These are phyloP conservation scores for Betula pendula DNA, from an alignment of 306 rosid species.

Conservation along the genomic window DNA sequence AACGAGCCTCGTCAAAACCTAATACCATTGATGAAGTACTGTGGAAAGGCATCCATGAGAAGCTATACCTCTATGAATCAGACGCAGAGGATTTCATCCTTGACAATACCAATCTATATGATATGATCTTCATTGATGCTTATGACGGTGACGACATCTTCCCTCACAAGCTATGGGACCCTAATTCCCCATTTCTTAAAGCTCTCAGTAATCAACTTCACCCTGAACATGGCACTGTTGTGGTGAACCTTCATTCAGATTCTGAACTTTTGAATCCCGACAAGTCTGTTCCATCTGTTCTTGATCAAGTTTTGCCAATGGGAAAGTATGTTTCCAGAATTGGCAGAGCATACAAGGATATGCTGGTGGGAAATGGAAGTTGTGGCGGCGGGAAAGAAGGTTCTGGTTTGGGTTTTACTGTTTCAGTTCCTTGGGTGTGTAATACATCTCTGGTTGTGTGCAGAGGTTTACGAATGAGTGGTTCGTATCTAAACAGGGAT, in stretches of 20 bases:
- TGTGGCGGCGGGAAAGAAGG: slow-evolving; percentile 23
- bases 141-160: slow-evolving; percentile 88
- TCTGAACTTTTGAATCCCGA: slow-evolving; percentile 47
- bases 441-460: slow-evolving; percentile 83
- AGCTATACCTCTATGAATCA: slow-evolving; percentile 69
- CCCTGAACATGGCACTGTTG: slow-evolving; percentile 85
- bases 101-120: slow-evolving; percentile 49
- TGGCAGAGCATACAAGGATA: slow-evolving; percentile 69
- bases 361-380: slow-evolving; percentile 46
- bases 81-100: slow-evolving; percentile 78
- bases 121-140: slow-evolving; percentile 85
- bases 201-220: slow-evolving; percentile 67
- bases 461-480: slow-evolving; percentile 51
- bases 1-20: slow-evolving; percentile 47
- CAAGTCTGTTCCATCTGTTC: slow-evolving; percentile 53
- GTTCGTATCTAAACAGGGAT: slow-evolving; percentile 36
- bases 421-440: slow-evolving; percentile 87
- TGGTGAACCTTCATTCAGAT: slow-evolving; percentile 96
- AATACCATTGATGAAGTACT: slow-evolving; percentile 49
- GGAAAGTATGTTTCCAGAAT: slow-evolving; percentile 65
- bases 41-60: slow-evolving; percentile 90
- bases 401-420: slow-evolving; percentile 73
- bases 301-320: slow-evolving; percentile 59
- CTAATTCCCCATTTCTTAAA: slow-evolving; percentile 61
- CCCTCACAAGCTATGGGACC: slow-evolving; percentile 77